Evolutionary conservation across 2,329 filamentous ascomycete species (phyloP).

Genomic region (Drechslerella dactyloides): DNA sequence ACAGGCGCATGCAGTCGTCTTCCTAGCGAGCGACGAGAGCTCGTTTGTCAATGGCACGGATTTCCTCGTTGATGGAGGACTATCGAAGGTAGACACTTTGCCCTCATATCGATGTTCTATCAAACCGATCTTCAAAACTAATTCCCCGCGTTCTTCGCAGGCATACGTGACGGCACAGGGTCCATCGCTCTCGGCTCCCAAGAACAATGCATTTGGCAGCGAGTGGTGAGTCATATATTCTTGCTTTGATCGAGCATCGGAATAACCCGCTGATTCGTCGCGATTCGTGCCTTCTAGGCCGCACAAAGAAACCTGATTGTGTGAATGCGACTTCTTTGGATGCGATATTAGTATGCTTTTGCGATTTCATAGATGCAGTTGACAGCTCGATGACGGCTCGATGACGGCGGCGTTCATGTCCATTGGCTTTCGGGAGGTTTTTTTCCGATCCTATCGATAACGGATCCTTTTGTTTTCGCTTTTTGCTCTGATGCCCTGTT

Average conservation of each 20-base stretch:
- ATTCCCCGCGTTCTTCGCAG: constrained; percentile 54
- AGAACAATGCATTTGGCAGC: constrained; percentile 64
- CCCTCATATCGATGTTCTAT: not conserved
- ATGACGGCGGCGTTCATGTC: not conserved
- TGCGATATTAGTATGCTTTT: not conserved
- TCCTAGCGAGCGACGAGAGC: constrained; percentile 84
- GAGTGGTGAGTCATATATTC: constrained; percentile 8
- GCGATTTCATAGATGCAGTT: not conserved
- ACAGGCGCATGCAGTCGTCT: constrained; percentile 86
- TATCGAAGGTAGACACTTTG: constrained; percentile 71
- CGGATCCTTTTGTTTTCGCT: not conserved
- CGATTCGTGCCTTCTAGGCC: not conserved
- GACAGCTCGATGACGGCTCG: too few relatives aligned
- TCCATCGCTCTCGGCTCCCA: constrained; percentile 63
- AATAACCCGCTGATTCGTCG: not conserved
- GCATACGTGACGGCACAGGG: constrained; percentile 78
- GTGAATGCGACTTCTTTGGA: not conserved
- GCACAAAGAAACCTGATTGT: constrained; percentile 8
- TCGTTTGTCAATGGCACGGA: constrained; percentile 90
- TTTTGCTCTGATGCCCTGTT: not conserved
- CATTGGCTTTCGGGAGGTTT: not conserved
- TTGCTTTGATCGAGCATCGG: not conserved
- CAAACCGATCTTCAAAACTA: not conserved
- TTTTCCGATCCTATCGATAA: not conserved
- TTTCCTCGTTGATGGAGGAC: constrained; percentile 93